phyloP scores from a whole-genome alignment of 345 rosid species.

The Eucalyptus viminalis region DNA sequence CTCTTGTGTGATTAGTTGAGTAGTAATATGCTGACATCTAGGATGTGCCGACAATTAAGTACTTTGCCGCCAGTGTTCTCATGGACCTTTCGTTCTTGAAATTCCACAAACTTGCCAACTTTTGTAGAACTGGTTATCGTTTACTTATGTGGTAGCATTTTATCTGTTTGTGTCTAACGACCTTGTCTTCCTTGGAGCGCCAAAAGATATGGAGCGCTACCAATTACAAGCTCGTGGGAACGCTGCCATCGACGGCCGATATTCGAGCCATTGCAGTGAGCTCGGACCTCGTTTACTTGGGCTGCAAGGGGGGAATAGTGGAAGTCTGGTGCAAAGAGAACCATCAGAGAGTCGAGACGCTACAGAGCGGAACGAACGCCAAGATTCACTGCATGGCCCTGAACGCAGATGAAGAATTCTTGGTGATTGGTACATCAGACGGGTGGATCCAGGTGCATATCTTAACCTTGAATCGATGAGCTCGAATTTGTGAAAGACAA shows the following conservation, averaged over 20 bases:
- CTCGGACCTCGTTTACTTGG: constrained; percentile 50
- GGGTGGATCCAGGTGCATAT: constrained; percentile 45
- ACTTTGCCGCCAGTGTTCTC: background rate
- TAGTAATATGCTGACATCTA: background rate
- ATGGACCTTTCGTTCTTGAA: background rate
- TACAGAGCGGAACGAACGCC: constrained; percentile 24
- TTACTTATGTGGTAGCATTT: background rate
- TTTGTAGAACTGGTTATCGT: background rate
- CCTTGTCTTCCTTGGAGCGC: background rate
- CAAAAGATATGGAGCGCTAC: constrained; percentile 47
- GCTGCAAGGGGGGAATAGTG: constrained; percentile 44
- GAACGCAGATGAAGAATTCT: constrained; percentile 34
- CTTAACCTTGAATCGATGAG: background rate
- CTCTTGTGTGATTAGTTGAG: background rate
- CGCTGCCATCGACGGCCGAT: constrained; percentile 24
- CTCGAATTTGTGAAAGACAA: background rate
- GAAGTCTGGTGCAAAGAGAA: constrained; percentile 62
- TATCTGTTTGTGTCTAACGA: background rate
- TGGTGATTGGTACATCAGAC: constrained; percentile 53
- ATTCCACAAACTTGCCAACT: background rate
- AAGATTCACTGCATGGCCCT: constrained; percentile 40
- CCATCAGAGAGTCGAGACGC: constrained; percentile 26
- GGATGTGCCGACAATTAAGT: background rate
- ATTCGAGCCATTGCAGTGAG: constrained; percentile 37
- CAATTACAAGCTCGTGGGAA: constrained; percentile 28